These are phyloP conservation scores for Paraglomus brasilianum DNA, from an alignment of 192 early-diverging fungal genomes.

Conservation along the genomic window DNA sequence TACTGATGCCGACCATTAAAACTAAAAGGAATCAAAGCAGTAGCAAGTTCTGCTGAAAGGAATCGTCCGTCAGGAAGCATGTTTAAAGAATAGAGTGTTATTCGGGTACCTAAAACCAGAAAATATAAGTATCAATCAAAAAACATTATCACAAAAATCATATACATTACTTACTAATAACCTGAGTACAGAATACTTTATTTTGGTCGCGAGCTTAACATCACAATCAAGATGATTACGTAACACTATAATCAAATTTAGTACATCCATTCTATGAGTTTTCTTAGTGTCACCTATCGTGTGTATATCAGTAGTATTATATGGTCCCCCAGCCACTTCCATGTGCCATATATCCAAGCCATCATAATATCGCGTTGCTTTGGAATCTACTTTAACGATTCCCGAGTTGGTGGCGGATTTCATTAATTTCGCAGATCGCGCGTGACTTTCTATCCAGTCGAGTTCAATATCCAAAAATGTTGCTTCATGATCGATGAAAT, in stretches of 20 bases:
- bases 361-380: conserved; percentile 28
- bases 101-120: conserved; percentile 13
- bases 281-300: conserved; percentile 18
- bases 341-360: conserved; percentile 29
- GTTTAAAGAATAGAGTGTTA: conserved; percentile 23
- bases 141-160: conserved; percentile 16
- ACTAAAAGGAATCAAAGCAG: conserved; percentile 6
- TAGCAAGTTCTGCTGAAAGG: conserved; percentile 13
- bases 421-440: conserved; percentile 9
- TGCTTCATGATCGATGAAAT: neutral
- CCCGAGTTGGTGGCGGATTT: conserved; percentile 15
- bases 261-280: conserved; percentile 4
- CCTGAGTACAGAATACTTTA: conserved; percentile 15
- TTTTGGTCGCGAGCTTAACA: conserved; percentile 18
- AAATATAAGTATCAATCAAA: conserved; percentile 18
- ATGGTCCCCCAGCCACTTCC: conserved; percentile 16
- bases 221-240: conserved; percentile 28
- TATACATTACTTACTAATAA: conserved; percentile 13
- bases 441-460: conserved; percentile 29
- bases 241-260: conserved; percentile 24
- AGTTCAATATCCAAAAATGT: conserved; percentile 19
- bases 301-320: conserved; percentile 20
- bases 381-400: conserved; percentile 25
- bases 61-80: conserved; percentile 29
- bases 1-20: conserved; percentile 12